Percentiles rank a stretch among this genome's conserved stretches.
Conservation (phyloP, 148 eudicot genomes). For the Vaccinium darrowii region DNA sequence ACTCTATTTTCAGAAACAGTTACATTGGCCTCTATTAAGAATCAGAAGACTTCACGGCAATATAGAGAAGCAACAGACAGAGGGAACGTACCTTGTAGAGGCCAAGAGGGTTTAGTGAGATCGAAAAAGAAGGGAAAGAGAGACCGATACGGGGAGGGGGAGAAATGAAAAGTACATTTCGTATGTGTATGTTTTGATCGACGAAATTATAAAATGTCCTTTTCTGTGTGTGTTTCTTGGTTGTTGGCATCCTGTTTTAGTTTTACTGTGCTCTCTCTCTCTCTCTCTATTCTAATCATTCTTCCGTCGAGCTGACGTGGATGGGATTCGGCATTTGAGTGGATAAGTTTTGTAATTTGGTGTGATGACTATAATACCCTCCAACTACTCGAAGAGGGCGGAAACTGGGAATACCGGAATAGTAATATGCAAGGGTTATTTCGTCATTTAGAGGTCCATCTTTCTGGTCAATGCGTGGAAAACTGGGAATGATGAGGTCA, state of each 20-base stretch:
- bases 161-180: too few species aligned
- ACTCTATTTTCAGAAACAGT: neutral
- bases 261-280: neutral
- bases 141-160: too few species aligned
- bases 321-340: neutral
- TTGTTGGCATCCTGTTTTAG: neutral
- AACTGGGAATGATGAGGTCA: neutral
- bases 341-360: neutral
- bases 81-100: neutral
- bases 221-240: neutral
- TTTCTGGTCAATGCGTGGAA: neutral
- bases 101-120: neutral
- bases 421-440: neutral
- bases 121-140: neutral
- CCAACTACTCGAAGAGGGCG: neutral
- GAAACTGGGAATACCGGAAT: neutral
- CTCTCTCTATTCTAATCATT: neutral
- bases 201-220: neutral
- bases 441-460: neutral
- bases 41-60: neutral
- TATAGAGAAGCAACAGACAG: neutral
- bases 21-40: neutral
- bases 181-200: neutral
- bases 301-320: constrained; percentile 5
- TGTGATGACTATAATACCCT: neutral